Evolutionary conservation across 2,329 filamentous ascomycete genomes (phyloP).

Genomic region (Dendryphion nanum): DNA sequence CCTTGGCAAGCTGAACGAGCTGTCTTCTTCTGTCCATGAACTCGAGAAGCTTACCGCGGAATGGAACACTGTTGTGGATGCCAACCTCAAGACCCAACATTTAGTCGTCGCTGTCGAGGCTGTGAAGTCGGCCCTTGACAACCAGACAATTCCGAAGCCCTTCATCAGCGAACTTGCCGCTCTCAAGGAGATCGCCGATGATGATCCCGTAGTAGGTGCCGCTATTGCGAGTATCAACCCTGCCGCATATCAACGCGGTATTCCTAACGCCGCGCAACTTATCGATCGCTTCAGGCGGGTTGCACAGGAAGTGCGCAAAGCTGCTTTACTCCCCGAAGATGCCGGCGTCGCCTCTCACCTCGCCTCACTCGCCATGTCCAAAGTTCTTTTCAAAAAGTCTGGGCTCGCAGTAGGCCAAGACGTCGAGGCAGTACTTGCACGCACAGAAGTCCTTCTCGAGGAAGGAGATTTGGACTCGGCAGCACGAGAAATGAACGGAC

Average conservation of each 20-base stretch:
- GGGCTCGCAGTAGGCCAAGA: conserved; percentile 75
- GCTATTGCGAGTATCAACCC: conserved; percentile 98
- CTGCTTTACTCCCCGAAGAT: conserved; percentile 84
- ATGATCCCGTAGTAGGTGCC: conserved; percentile 83
- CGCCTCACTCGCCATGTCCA: conserved; percentile 84
- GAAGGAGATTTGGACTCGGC: conserved; percentile 90
- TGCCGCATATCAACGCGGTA: conserved; percentile 85
- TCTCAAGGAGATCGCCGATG: conserved; percentile 84
- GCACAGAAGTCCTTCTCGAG: conserved; percentile 87
- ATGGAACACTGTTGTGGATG: conserved; percentile 88
- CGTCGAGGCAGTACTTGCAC: conserved; percentile 87
- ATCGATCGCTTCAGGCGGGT: conserved; percentile 96
- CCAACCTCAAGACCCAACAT: conserved; percentile 91
- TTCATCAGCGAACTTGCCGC: conserved; percentile 93
- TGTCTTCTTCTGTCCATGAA: conserved; percentile 74
- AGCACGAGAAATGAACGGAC: conserved; percentile 89
- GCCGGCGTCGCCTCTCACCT: conserved; percentile 94
- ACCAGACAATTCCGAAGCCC: conserved; percentile 70
- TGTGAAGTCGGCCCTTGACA: conserved; percentile 79
- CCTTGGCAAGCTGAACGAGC: conserved; percentile 78
- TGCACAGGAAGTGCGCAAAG: conserved; percentile 89
- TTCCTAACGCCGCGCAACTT: conserved; percentile 78
- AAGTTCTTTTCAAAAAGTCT: conserved; percentile 92
- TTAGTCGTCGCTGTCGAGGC: conserved; percentile 94
- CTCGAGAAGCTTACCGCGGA: conserved; percentile 83